A percentile compares a stretch with the other conserved stretches of the same genome.
These are phyloP conservation scores for Phylloporus rhodoxanthus DNA, from an alignment of 768 basidiomycete species.

Conservation along the genomic window DNA sequence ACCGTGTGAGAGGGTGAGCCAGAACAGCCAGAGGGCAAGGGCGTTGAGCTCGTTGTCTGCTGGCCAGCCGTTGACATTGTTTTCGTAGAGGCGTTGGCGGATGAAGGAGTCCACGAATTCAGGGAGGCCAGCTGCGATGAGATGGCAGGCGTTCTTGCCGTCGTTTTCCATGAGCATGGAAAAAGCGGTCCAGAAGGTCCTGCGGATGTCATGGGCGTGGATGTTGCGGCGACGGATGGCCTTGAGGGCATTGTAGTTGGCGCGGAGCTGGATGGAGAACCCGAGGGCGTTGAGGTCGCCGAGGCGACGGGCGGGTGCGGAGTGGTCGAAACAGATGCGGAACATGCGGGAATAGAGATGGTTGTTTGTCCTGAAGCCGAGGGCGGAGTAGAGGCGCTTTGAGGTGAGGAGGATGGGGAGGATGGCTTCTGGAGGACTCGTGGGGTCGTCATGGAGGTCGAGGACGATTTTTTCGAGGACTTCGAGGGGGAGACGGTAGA, in stretches of 20 bases:
- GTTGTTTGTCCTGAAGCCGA: constrained; percentile 22
- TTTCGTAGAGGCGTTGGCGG: constrained; percentile 42
- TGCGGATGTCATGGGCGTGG: constrained; percentile 26
- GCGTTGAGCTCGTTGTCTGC: constrained; percentile 43
- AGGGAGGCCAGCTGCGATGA: constrained; percentile 47
- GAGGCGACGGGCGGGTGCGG: constrained; percentile 49
- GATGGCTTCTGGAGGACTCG: constrained; percentile 33
- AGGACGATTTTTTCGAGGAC: constrained; percentile 48
- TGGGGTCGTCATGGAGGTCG: constrained; percentile 29
- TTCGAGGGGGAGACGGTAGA: constrained; percentile 37
- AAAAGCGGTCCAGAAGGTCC: constrained; percentile 42
- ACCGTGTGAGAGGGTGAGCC: constrained; percentile 55
- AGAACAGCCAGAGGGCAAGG: constrained; percentile 57
- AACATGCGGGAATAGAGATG: constrained; percentile 53
- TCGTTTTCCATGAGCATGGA: constrained; percentile 64
- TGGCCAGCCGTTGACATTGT: constrained; percentile 49
- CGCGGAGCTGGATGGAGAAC: constrained; percentile 37
- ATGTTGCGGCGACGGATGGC: constrained; percentile 31
- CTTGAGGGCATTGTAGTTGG: constrained; percentile 30
- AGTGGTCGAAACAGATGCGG: constrained; percentile 48
- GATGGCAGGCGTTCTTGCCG: constrained; percentile 55
- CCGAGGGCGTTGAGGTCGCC: constrained; percentile 32
- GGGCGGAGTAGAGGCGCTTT: constrained; percentile 32
- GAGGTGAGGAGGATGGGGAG: constrained; percentile 46
- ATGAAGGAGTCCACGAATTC: constrained; percentile 42